A percentile compares a stretch with the other conserved stretches of the same genome.
Conservation (phyloP, 2,329 filamentous ascomycete genomes). For the Pleurostoma richardsiae region DNA sequence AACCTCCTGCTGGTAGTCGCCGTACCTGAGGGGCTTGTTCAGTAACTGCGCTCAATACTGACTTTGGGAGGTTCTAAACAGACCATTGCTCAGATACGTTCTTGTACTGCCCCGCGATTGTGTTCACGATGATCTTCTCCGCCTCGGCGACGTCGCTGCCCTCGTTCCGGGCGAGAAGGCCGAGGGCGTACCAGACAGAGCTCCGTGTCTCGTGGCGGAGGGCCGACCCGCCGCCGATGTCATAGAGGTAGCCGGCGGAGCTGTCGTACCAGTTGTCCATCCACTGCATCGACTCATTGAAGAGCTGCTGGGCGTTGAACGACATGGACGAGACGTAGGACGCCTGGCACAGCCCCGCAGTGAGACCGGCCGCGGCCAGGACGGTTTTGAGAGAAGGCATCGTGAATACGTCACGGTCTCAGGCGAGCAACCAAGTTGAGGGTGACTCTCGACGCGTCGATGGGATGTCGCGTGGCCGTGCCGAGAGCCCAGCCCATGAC, state of each 20-base stretch:
- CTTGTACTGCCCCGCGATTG: conserved; percentile 48
- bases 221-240: conserved; percentile 36
- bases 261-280: conserved; percentile 51
- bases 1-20: conserved; percentile 47
- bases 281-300: conserved; percentile 48
- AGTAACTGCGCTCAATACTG: too few relatives aligned
- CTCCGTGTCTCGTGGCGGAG: conserved; percentile 53
- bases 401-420: too few relatives aligned
- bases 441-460: too few relatives aligned
- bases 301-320: conserved; percentile 27
- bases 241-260: conserved; percentile 44
- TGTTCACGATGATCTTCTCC: conserved; percentile 46
- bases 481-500: too few relatives aligned
- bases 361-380: too few relatives aligned
- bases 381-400: too few relatives aligned
- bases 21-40: conserved; percentile 23
- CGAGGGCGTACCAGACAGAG: conserved; percentile 55
- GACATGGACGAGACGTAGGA: conserved; percentile 11
- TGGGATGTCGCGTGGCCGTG: too few relatives aligned
- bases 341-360: neutral
- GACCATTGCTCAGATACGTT: conserved; percentile 50
- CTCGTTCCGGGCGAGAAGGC: conserved; percentile 50
- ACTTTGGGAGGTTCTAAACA: conserved; percentile 7
- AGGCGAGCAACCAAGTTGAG: too few relatives aligned
- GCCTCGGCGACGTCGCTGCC: conserved; percentile 43